phyloP scores from a whole-genome alignment of 1,284 basidiomycete genomes.

The Exobasidium cylindrosporum region DNA sequence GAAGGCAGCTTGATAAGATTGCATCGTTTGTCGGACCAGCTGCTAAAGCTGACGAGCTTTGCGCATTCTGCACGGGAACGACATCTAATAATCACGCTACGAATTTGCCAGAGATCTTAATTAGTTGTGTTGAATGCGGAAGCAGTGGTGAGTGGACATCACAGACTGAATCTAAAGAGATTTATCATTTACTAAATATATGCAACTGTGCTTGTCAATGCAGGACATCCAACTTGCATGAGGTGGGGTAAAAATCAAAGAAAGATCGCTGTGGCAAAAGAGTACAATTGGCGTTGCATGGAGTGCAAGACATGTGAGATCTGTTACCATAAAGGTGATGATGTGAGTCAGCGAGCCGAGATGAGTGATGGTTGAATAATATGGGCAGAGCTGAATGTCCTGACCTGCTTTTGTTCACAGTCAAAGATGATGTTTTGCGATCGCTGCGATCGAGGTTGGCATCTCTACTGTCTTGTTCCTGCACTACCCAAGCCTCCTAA shows the following conservation, averaged over 20 bases:
- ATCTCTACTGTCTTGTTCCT: conserved; percentile 80
- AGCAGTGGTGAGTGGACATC: conserved; percentile 43
- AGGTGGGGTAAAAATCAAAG: conserved; percentile 56
- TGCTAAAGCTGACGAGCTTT: conserved; percentile 22
- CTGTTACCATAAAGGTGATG: conserved; percentile 79
- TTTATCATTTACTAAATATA: conserved; percentile 13
- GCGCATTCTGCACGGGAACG: conserved; percentile 53
- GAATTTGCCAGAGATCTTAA: conserved; percentile 37
- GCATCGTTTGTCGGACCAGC: conserved; percentile 10
- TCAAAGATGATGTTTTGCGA: conserved; percentile 79
- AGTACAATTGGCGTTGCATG: conserved; percentile 82
- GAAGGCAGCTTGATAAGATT: neutral
- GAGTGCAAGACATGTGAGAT: conserved; percentile 93
- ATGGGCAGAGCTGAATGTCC: neutral
- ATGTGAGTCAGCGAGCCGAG: conserved; percentile 64
- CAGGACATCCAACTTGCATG: conserved; percentile 53
- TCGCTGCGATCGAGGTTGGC: conserved; percentile 92
- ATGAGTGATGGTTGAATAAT: neutral
- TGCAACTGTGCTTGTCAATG: conserved; percentile 24
- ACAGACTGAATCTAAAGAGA: neutral
- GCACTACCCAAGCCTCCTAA: conserved; percentile 50
- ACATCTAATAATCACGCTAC: conserved; percentile 25
- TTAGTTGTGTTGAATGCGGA: conserved; percentile 54
- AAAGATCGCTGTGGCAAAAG: conserved; percentile 59
- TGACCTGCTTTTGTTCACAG: neutral